Evolutionary conservation across 192 early-diverging fungal species (phyloP), one percentile per base, ranked within the genome.

Genomic region (Linnemannia schmuckeri): DNA sequence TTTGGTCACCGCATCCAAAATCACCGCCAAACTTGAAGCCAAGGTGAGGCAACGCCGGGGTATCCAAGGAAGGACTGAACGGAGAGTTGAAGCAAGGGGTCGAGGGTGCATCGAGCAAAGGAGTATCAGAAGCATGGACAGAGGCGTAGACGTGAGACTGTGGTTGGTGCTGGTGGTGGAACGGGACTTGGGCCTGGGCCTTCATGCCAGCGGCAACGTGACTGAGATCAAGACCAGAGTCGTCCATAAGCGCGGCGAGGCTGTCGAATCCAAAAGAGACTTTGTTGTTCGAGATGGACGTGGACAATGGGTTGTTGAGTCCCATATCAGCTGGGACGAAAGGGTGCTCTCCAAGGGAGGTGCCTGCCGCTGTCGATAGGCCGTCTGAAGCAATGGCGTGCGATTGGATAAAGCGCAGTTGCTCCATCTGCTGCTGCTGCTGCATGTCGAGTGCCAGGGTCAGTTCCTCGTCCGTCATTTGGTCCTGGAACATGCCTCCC

Each of bases 21-120:
- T 77, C 73, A 52, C 35, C 24, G 2, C 38, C 61, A 4, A 55
- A 15, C 33, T 61, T 77, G 35, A 84, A 84, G 33, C n/a, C 63
- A n/a, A 79, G 68, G 41, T 79, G 75, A 4, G 82, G 77, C 20
- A 77, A 79, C 52, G 78, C 82, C 9, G 61, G 61, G 13, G 61
- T 66, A 33, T 66, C 61, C 61, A 66, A 33, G 30, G 61, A 27
- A 12, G 61, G 61, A 66, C 61, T 66, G 77, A 75, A 84, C 1
- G 82, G 82, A 3, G 82, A 79, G 44, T 75, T 70, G 76, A 83
- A 72, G 38, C 75, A 84, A 4, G 82, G 55, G 27, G 82, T 40
- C n/a, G 73, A 78, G 24, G 82, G 82, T 20, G 77, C 63, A 40
- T 79, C 63, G 13, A 75, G 27, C 38, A 79, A 40, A n/a, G 66